Evolutionary conservation across 2,329 filamentous ascomycete genomes (phyloP), one percentile per base, ranked within the genome.

Genomic region (Pyrenophora teres): DNA sequence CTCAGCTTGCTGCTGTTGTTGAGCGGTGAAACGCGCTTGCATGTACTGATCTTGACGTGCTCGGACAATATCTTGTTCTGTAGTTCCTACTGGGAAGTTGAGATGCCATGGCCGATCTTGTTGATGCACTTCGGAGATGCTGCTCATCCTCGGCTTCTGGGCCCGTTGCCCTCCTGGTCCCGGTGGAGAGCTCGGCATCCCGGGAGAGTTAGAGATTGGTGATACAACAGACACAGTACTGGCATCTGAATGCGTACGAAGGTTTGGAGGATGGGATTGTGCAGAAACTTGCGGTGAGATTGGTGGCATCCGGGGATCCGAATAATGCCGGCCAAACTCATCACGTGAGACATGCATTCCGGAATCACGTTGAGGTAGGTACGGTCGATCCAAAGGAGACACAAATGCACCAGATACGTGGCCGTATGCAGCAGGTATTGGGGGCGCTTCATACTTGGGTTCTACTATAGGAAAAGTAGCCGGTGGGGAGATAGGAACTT

Each of bases 51-150:
- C 62, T 32, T 73, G 71, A 8, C 66, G 69, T 46, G 69, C 68
- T 35, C 69, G 66, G 36, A 72, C 69, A 46, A 72, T 71, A 36
- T 74, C 71, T 44, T 73, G 68, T 35, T 72, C 69, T 2, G 68
- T 71, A 2, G 66, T 68, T 43, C 70, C 69, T 21, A 63, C 60
- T 4, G 69, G 71, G 12, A 74, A 59, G 44, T 69, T 69, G 45
- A 72, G 45, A 52, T 71, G 65, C 69, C 69, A 73, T 13, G 66
- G 65, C 13, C 62, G 58, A 46, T 71, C 66, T 44, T 63, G 57
- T 19, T 63, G 56, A 30, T 63, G 56, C 10, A 65, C 61, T 51
- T 74, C 71, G 8, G 63, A 62, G 8, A 74, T 74, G 37, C 69
- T 73, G 39, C 63, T 70, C 70, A 74, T 74, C 37, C 67, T 67